phyloP scores from a whole-genome alignment of 1,139 yeast genomes.

The Diutina neorugosa region DNA sequence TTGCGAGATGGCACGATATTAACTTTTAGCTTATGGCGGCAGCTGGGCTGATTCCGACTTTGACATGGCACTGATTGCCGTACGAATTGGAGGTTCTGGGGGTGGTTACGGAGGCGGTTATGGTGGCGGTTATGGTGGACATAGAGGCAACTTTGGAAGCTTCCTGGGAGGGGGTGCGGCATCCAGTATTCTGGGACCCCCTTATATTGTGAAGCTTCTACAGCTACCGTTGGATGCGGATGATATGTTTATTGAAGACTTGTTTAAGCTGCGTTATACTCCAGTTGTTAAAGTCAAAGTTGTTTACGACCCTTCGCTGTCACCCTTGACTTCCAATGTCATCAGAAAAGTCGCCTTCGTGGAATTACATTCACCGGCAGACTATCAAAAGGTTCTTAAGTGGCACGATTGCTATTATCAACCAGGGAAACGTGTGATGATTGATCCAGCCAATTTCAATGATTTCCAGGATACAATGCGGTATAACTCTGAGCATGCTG shows the following conservation, averaged over 20 bases:
- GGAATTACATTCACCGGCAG: constrained; percentile 36
- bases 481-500: constrained; percentile 25
- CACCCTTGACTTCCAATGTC: constrained; percentile 26
- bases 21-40: constrained; percentile 2
- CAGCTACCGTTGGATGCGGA: constrained; percentile 16
- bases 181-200: neutral
- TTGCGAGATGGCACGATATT: neutral
- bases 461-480: constrained; percentile 36
- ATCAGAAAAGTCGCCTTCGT: constrained; percentile 50
- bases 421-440: constrained; percentile 26
- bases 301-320: constrained; percentile 29
- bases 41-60: constrained; percentile 3
- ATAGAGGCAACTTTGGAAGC: neutral
- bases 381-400: constrained; percentile 32
- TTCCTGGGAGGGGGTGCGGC: neutral
- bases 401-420: constrained; percentile 34
- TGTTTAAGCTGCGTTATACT: constrained; percentile 32
- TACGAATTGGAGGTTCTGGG: neutral
- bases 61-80: constrained; percentile 4
- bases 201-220: constrained; percentile 1
- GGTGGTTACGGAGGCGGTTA: neutral
- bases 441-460: constrained; percentile 35
- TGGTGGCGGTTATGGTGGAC: neutral
- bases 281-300: constrained; percentile 28
- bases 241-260: constrained; percentile 28